A percentile compares a stretch with the other conserved stretches of the same genome.
Evolutionary conservation across 2,329 filamentous ascomycete genomes (phyloP).

Genomic region (Biscogniauxia sp.): DNA sequence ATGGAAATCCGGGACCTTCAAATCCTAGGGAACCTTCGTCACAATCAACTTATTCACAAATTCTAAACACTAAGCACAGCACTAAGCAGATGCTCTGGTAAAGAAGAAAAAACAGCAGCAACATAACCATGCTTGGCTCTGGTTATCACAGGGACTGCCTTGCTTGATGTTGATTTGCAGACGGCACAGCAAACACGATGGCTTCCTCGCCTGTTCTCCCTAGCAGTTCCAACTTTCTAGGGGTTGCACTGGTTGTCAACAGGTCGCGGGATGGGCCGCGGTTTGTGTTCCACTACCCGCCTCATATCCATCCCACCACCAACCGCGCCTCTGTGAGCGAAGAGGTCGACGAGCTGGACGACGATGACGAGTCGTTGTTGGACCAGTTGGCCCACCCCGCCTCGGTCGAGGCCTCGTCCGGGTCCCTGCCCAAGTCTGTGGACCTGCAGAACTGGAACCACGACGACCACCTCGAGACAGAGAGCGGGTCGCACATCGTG

Average conservation of each 20-base stretch:
- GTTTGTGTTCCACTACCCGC: constrained; percentile 87
- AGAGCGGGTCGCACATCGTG: constrained; percentile 56
- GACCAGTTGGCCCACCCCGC: constrained; percentile 44
- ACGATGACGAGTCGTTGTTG: constrained; percentile 52
- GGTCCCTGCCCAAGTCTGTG: constrained; percentile 34
- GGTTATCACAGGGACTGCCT: too few relatives aligned
- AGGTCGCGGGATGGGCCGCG: constrained; percentile 75
- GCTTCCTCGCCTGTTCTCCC: constrained; percentile 52
- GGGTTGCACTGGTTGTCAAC: constrained; percentile 71
- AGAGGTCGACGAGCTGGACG: constrained; percentile 35
- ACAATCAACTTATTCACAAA: too few relatives aligned
- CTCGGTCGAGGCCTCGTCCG: constrained; percentile 24
- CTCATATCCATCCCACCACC: constrained; percentile 47
- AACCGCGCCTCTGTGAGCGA: constrained; percentile 27
- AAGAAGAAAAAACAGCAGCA: too few relatives aligned
- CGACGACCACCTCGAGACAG: constrained; percentile 55
- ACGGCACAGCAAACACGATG: constrained; percentile 1
- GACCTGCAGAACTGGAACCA: constrained; percentile 46
- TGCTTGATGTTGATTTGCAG: too few relatives aligned
- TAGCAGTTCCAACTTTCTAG: constrained; percentile 58
- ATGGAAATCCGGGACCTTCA: too few relatives aligned
- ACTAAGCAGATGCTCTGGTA: too few relatives aligned
- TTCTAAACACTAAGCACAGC: too few relatives aligned
- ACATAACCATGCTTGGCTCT: too few relatives aligned
- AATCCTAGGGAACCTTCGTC: too few relatives aligned